Conservation (phyloP, 2,329 filamentous ascomycete species). For the Cladophialophora bantiana region DNA sequence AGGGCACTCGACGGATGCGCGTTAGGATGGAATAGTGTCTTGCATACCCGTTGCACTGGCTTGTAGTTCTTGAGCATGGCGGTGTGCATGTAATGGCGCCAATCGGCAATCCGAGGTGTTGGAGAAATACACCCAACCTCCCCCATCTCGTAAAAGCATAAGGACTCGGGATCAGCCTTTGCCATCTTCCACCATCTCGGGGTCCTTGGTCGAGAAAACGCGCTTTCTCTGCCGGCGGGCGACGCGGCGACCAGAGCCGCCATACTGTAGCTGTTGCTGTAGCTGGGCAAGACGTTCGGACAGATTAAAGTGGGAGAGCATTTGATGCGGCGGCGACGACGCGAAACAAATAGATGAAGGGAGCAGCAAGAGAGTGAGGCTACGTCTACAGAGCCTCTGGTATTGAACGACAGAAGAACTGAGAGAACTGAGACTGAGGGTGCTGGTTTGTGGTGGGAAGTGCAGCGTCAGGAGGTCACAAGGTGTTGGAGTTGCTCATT, state of each 20-base stretch:
- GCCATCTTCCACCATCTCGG: constrained; percentile 52
- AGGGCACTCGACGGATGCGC: constrained; percentile 26
- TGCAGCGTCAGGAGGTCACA: constrained; percentile 38
- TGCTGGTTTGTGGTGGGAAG: constrained; percentile 1
- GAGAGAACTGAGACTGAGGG: constrained; percentile 9
- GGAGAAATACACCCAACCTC: constrained; percentile 40
- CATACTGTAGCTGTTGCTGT: constrained; percentile 52
- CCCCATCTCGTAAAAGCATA: constrained; percentile 40
- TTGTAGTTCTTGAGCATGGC: constrained; percentile 37
- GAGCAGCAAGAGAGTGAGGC: constrained; percentile 14
- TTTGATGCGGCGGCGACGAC: constrained; percentile 33
- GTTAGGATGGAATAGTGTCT: constrained; percentile 36
- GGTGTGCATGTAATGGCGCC: constrained; percentile 43
- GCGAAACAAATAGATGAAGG: constrained; percentile 15
- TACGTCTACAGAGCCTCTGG: constrained; percentile 30
- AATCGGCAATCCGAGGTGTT: constrained; percentile 44
- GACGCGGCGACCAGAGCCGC: constrained; percentile 53
- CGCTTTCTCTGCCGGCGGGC: constrained; percentile 51
- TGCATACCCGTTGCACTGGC: constrained; percentile 40
- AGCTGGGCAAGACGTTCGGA: constrained; percentile 24
- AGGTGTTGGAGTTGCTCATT: constrained; percentile 27
- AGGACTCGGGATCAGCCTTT: constrained; percentile 52
- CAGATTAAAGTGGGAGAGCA: constrained; percentile 28
- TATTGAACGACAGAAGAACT: constrained; percentile 24
- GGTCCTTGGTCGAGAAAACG: constrained; percentile 52